phyloP scores from a whole-genome alignment of 176 grass and related monocot genomes.

The Aegilops speltoides region DNA sequence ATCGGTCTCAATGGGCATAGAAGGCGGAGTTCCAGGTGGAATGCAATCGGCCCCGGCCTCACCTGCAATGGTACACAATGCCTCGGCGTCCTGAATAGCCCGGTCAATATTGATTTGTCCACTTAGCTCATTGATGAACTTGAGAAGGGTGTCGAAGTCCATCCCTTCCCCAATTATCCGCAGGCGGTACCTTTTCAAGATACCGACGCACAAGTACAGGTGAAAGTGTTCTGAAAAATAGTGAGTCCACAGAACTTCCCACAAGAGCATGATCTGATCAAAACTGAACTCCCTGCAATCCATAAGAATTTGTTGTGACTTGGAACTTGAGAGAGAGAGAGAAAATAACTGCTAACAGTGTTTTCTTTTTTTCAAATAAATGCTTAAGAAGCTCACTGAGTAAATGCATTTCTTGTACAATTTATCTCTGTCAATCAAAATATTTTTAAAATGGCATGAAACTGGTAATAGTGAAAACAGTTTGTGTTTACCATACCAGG shows the following conservation, averaged over 20 bases:
- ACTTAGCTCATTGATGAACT: constrained; percentile 98
- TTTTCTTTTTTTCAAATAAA: not conserved
- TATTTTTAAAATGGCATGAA: not conserved
- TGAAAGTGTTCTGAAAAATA: constrained; percentile 97
- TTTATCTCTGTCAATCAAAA: not conserved
- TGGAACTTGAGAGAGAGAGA: not conserved
- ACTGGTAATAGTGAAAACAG: not conserved
- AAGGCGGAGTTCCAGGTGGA: constrained; percentile 87
- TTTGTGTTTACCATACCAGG: not conserved
- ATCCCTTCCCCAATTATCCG: constrained; percentile 87
- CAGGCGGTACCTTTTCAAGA: constrained; percentile 69
- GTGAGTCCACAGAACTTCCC: constrained; percentile 95
- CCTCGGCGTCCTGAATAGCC: constrained; percentile 73
- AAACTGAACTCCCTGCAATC: constrained; percentile 77
- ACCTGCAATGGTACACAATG: constrained; percentile 62
- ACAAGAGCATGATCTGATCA: constrained; percentile 74
- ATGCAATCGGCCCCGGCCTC: constrained; percentile 71
- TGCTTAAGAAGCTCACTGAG: not conserved
- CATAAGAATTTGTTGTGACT: not conserved
- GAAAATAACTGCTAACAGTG: not conserved
- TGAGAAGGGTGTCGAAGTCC: constrained; percentile 97
- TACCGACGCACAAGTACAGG: constrained; percentile 86
- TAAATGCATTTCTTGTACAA: not conserved
- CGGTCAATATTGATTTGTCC: constrained; percentile 76
- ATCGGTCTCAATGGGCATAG: constrained; percentile 75